Conservation (phyloP, 2,329 filamentous ascomycete species). For the Verticillium zaregamsianum region DNA sequence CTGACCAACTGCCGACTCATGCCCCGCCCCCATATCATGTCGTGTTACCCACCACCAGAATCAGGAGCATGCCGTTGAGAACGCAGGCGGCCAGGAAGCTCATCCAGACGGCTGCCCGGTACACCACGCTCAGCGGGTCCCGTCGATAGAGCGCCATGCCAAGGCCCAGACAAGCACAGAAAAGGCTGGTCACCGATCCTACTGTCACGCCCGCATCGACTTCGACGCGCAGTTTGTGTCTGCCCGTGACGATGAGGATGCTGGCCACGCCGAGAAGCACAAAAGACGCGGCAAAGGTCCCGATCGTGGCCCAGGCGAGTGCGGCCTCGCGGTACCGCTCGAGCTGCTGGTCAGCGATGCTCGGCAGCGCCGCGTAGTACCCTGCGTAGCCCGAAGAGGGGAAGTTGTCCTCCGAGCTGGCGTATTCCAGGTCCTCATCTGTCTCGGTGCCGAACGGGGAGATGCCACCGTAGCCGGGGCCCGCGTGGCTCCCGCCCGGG, state of each 20-base stretch:
- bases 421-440: conserved; percentile 45
- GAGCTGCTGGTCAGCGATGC: conserved; percentile 46
- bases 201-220: conserved; percentile 71
- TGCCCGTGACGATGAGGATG: conserved; percentile 63
- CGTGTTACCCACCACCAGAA: conserved; percentile 35
- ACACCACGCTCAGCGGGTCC: conserved; percentile 35
- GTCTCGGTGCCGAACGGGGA: conserved; percentile 28
- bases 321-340: conserved; percentile 48
- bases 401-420: conserved; percentile 45
- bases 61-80: conserved; percentile 39
- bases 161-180: conserved; percentile 58
- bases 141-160: conserved; percentile 52
- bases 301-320: conserved; percentile 49
- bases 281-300: conserved; percentile 55
- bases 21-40: conserved; percentile 19
- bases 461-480: conserved; percentile 14
- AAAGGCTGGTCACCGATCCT: conserved; percentile 63
- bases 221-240: conserved; percentile 62
- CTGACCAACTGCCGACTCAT: background rate
- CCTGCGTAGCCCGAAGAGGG: conserved; percentile 46
- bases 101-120: conserved; percentile 35
- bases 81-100: conserved; percentile 32
- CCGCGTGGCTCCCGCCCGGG: background rate
- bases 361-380: conserved; percentile 50
- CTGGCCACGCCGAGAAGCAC: conserved; percentile 61